phyloP scores from a whole-genome alignment of 2,329 filamentous ascomycete species.

The Claviceps paspali region DNA sequence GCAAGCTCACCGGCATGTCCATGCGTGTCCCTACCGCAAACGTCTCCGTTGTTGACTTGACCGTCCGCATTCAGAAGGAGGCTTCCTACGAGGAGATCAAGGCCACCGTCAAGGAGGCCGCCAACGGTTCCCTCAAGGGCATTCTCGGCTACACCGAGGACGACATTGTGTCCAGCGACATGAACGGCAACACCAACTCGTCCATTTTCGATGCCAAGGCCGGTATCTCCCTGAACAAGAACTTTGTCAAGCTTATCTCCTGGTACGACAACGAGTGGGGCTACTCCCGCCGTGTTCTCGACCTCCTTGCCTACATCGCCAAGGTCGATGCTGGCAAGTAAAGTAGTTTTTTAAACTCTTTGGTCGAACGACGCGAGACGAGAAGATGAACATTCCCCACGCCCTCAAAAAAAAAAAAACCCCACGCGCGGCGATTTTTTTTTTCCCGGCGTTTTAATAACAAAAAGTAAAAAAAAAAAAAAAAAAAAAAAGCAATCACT shows the following conservation, averaged over 20 bases:
- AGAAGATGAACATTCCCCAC: too few relatives aligned
- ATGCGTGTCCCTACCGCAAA: slow-evolving; percentile 98
- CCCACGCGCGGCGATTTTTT: too few relatives aligned
- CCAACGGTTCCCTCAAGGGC: slow-evolving; percentile 74
- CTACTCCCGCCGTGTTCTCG: slow-evolving; percentile 89
- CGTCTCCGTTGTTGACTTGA: slow-evolving; percentile 98
- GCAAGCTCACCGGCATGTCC: slow-evolving; percentile 99
- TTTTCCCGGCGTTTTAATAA: too few relatives aligned
- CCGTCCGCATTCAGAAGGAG: slow-evolving; percentile 81
- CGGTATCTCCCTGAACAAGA: slow-evolving; percentile 93
- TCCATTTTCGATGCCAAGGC: slow-evolving; percentile 99
- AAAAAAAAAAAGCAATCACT: not conserved
- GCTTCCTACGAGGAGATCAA: slow-evolving; percentile 89
- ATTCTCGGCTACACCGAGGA: slow-evolving; percentile 94
- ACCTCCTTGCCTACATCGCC: slow-evolving; percentile 65
- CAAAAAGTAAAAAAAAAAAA: not conserved
- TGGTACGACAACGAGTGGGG: slow-evolving; percentile 99
- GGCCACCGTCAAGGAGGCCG: slow-evolving; percentile 71
- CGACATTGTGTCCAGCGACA: slow-evolving; percentile 83
- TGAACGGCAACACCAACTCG: slow-evolving; percentile 84
- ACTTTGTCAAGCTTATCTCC: slow-evolving; percentile 96
- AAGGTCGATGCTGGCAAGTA: slow-evolving; percentile 54
- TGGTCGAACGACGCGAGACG: too few relatives aligned
- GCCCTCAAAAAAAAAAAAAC: not conserved
- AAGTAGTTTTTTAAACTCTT: too few relatives aligned